Evolutionary conservation across 2,329 filamentous ascomycete species (phyloP), one percentile per base, ranked within the genome.

Genomic region (Talaromyces albobiverticillius): DNA sequence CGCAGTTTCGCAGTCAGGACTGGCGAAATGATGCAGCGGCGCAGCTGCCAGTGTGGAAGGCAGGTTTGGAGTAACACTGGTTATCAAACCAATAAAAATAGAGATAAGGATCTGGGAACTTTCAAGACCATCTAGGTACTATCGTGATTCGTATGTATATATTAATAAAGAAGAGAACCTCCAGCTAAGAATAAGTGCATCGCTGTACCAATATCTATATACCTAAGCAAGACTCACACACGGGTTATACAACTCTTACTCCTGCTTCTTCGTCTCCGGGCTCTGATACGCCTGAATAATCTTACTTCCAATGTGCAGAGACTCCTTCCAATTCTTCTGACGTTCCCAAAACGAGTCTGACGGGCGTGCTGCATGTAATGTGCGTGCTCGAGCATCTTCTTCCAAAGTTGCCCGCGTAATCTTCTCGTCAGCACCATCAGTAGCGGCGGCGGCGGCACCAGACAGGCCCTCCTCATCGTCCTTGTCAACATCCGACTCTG

Each of bases 251-350:
- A n/a, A n/a, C n/a, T n/a, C 3, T 43, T 59, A 73, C 56, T 71
- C 66, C 55, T 67, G 53, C 61, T 75, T 73, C 62, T 74, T 74
- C 16, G 51, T 54, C 23, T 59, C 62, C 7, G 54, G 53, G 10
- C 58, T 57, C 3, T 48, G 55, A 16, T 67, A 62, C 5, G 67
- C 63, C 46, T 72, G 65, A 45, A 77, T 76, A 46, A 77, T 71
- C 2, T 67, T 64, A 13, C 68, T 57, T 1, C 72, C 75, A 4
- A 76, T 67, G 54, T 70, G 60, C 2, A 69, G 68, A 29, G 68
- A 68, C 61, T 77, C 74, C 29, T 59, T 63, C 74, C 74, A 76
- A n/a, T 69, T 71, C 26, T 65, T 71, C 64, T 78, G 75, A 11
- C 70, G 63, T 57, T 64, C 65, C 75, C 75, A 78, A 61, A 78